A percentile compares a stretch with the other conserved stretches of the same genome.
phyloP scores from a whole-genome alignment of 176 grass and related monocot species.

The Avena insularis region DNA sequence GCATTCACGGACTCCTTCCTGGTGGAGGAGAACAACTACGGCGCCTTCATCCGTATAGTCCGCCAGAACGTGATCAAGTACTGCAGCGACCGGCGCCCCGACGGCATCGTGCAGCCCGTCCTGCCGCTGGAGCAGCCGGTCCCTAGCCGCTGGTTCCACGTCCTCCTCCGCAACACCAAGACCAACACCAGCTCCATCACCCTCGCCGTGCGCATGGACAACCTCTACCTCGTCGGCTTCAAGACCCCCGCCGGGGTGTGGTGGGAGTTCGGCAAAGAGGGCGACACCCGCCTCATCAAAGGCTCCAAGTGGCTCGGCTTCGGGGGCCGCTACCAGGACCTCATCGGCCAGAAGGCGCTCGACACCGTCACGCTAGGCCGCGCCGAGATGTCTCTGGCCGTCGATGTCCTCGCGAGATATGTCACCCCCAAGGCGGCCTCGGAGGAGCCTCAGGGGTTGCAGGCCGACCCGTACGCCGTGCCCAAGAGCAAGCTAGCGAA shows the following conservation, averaged over 20 bases:
- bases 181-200: not conserved
- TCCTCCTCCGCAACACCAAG: no score
- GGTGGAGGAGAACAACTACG: no score
- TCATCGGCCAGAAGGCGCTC: constrained; percentile 18
- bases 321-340: not conserved
- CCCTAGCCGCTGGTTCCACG: no score
- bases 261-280: constrained; percentile 27
- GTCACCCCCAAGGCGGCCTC: no score
- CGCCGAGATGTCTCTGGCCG: not conserved
- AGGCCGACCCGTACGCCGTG: not conserved
- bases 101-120: no score
- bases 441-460: no score
- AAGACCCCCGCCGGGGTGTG: constrained; percentile 6
- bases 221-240: constrained; percentile 3
- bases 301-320: not conserved
- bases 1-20: no score
- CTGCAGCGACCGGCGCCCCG: no score
- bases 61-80: no score
- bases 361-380: not conserved
- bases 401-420: not conserved
- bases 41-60: no score
- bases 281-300: not conserved
- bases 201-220: not conserved
- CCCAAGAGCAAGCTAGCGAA: not conserved
- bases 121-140: no score